phyloP scores from a whole-genome alignment of 2,329 filamentous ascomycete genomes.

The Alternaria dauci region DNA sequence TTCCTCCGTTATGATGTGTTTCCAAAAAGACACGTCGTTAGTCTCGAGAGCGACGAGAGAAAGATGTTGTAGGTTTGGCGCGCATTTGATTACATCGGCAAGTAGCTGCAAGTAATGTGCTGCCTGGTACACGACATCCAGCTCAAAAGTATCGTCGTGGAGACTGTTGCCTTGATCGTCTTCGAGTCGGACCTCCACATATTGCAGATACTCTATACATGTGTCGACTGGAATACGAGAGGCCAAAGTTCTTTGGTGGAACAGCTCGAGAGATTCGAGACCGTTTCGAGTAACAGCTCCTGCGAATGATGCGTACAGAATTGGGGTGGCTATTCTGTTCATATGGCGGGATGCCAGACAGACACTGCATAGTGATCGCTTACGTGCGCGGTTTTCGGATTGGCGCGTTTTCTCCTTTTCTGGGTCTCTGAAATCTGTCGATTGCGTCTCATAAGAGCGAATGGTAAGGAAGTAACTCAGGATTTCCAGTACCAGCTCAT shows the following conservation, averaged over 20 bases:
- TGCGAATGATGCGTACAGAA: conserved; percentile 35
- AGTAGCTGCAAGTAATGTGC: conserved; percentile 31
- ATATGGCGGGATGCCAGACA: conserved; percentile 30
- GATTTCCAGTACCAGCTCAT: conserved; percentile 36
- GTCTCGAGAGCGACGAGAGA: conserved; percentile 35
- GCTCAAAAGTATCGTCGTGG: conserved; percentile 10
- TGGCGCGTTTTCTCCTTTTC: conserved; percentile 30
- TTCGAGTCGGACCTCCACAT: conserved; percentile 38
- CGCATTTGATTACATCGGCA: conserved; percentile 23
- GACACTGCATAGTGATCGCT: conserved; percentile 27
- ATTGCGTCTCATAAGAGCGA: conserved; percentile 34
- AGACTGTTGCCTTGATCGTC: conserved; percentile 35
- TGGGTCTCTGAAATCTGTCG: conserved; percentile 25
- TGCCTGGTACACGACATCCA: conserved; percentile 11
- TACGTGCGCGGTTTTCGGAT: conserved; percentile 30
- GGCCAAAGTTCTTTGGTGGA: conserved; percentile 26
- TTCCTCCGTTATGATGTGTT: conserved; percentile 12
- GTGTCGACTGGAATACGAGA: not conserved
- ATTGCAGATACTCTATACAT: conserved; percentile 21
- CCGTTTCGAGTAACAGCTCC: conserved; percentile 28
- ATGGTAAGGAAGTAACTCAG: conserved; percentile 21
- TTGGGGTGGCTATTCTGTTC: conserved; percentile 27
- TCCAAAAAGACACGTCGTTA: conserved; percentile 32
- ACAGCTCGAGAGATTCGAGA: conserved; percentile 21
- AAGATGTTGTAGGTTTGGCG: conserved; percentile 33